phyloP scores from a whole-genome alignment of 2,329 filamentous ascomycete genomes.

The Ceratocystis huliohia region DNA sequence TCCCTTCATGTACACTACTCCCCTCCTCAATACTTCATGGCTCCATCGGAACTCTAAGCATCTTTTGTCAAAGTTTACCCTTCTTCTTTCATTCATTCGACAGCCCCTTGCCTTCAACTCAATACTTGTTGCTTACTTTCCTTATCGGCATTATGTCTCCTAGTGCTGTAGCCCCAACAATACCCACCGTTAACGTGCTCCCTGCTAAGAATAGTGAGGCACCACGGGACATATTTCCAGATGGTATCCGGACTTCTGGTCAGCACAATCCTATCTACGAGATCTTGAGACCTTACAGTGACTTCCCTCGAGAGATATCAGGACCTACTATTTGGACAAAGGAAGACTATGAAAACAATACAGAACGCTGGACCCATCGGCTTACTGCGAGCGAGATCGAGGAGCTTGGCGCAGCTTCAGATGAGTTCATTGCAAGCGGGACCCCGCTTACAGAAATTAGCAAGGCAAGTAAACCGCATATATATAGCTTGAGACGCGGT shows the following conservation, averaged over 20 bases:
- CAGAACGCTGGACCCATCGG: constrained; percentile 59
- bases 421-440: constrained; percentile 53
- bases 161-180: constrained; percentile 5
- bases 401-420: constrained; percentile 54
- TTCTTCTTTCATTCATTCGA: background rate
- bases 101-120: background rate
- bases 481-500: background rate
- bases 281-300: constrained; percentile 50
- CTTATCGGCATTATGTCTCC: constrained; percentile 6
- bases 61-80: too few species aligned
- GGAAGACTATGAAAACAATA: constrained; percentile 48
- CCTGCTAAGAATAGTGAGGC: constrained; percentile 27
- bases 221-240: constrained; percentile 33
- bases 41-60: too few species aligned
- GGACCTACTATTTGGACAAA: constrained; percentile 62
- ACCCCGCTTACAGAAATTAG: constrained; percentile 58
- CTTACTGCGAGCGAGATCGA: constrained; percentile 54
- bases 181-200: background rate
- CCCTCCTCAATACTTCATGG: too few species aligned
- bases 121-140: too few species aligned
- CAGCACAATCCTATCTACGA: constrained; percentile 59
- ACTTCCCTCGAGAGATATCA: constrained; percentile 57
- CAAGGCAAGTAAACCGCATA: constrained; percentile 23
- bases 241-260: constrained; percentile 45
- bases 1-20: too few species aligned